Base-by-base conservation (phyloP, 164 flowering plant genomes). In the Umbellularia californica region DNA sequence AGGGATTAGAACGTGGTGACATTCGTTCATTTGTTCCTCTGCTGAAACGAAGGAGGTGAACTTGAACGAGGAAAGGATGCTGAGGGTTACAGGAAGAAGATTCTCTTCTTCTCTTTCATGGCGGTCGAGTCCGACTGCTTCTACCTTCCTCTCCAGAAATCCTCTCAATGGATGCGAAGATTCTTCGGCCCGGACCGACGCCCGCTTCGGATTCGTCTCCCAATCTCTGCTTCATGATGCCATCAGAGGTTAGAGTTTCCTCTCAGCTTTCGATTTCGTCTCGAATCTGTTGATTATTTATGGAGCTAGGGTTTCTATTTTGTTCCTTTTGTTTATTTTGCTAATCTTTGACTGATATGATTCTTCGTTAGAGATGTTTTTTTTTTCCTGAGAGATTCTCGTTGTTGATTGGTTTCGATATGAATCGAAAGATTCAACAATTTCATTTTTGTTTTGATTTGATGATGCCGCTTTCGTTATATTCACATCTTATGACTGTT, bases 21-120 rank as follows among this genome's bases (percentile, higher is more conserved):
- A 5, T 35, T 35, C 33, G 4, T 3, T 35, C 47, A 35, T 35
- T 4, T 30, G 33, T 30, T 30, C 47, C 47, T 35, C 47, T 35
- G 6, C 24, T 11, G 27, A 66, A 30, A 66, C 2, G 20, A 30
- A 66, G 50, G 11, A 28, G 69, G 15, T 11, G 69, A 28, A 66
- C 10, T 35, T 5, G 47, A 35, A 35, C 10, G 1, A 35, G 47
- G 41, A 66, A 30, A 30, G 3, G 69, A 66, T 66, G 69, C 69
- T 66, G 47, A 66, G 69, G 28, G 69, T 69, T 69, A 52, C 27
- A 41, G 51, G 71, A 41, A 69, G 55, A 41, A 47, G 71, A 41
- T 25, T 69, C 52, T 69, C 55, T 19, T 69, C 71, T 7, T 69
- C 71, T 19, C 70, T 68, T 17, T 66, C 69, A 14, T 28, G 69